Conservation (phyloP, 106 monocot genomes). For the Cymbidium sinense region DNA sequence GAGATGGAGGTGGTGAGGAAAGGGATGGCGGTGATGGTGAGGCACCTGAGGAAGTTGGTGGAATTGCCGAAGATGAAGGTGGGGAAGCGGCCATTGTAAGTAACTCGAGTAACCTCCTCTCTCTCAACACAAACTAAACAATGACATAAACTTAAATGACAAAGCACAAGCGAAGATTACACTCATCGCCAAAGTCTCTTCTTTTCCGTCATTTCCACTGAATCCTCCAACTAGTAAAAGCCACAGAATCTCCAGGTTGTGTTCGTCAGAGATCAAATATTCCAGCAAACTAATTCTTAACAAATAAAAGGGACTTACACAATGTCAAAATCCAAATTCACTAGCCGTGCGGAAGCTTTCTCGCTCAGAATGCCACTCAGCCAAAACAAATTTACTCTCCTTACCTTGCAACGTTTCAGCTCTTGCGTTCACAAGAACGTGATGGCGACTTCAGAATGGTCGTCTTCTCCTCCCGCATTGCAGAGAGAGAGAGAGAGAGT, state of each 20-base stretch:
- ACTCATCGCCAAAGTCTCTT: background rate
- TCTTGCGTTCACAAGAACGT: background rate
- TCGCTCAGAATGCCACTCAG: background rate
- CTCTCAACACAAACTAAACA: background rate
- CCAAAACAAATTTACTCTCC: background rate
- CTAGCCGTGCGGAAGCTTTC: background rate
- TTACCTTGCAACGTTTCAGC: background rate
- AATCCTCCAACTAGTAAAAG: background rate
- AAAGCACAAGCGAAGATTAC: background rate
- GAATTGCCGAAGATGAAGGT: slow-evolving; percentile 12
- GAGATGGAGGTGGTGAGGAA: slow-evolving; percentile 5
- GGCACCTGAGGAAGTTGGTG: slow-evolving; percentile 4
- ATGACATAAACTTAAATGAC: background rate
- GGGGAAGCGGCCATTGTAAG: slow-evolving; percentile 21
- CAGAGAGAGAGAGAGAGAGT: background rate
- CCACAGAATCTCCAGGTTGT: background rate
- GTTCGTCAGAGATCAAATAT: background rate
- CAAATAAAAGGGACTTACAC: background rate
- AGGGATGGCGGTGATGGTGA: too few relatives aligned
- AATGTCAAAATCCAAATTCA: background rate
- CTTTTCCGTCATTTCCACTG: background rate
- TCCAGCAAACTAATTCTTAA: background rate
- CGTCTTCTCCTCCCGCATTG: background rate
- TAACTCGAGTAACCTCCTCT: background rate
- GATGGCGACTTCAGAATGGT: slow-evolving; percentile 4